Conservation (phyloP, 805 yeast species). For the Kuraishia piskuri region DNA sequence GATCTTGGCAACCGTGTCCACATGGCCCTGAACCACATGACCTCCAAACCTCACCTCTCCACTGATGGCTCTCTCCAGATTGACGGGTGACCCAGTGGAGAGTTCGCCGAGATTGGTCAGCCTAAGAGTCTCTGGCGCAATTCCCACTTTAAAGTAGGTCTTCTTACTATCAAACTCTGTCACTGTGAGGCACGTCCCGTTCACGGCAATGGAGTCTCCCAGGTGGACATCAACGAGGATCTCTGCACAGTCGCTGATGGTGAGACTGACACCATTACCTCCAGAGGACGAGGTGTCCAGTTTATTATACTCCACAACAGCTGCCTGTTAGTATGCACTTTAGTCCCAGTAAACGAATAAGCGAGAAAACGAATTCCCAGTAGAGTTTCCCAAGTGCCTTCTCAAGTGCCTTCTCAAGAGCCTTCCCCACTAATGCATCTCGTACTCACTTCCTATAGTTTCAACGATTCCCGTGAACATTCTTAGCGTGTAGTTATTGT, state of each 20-base stretch:
- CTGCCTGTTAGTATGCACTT: conserved; percentile 18
- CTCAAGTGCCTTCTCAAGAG: too few relatives aligned
- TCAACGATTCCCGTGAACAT: conserved; percentile 98
- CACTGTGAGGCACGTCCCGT: conserved; percentile 89
- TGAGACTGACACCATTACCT: conserved; percentile 68
- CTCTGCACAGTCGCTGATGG: conserved; percentile 49
- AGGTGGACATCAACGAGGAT: conserved; percentile 76
- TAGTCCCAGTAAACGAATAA: too few relatives aligned
- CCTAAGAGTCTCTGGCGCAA: conserved; percentile 86
- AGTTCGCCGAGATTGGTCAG: conserved; percentile 69
- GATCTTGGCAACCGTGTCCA: conserved; percentile 78
- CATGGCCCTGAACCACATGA: conserved; percentile 96
- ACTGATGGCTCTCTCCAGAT: conserved; percentile 86
- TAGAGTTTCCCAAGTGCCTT: too few relatives aligned
- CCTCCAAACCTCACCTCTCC: conserved; percentile 86
- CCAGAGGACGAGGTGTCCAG: conserved; percentile 46
- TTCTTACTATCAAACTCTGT: conserved; percentile 55
- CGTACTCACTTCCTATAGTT: conserved; percentile 48
- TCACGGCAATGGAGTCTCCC: conserved; percentile 89
- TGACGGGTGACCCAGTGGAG: conserved; percentile 52
- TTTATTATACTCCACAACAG: conserved; percentile 35
- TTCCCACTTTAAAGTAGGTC: conserved; percentile 71
- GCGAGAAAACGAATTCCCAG: background rate
- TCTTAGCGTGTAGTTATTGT: background rate
- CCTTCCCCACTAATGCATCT: too few relatives aligned